These are phyloP conservation scores for Xerocomellus intermedius DNA, from an alignment of 768 basidiomycete species.

Conservation along the genomic window DNA sequence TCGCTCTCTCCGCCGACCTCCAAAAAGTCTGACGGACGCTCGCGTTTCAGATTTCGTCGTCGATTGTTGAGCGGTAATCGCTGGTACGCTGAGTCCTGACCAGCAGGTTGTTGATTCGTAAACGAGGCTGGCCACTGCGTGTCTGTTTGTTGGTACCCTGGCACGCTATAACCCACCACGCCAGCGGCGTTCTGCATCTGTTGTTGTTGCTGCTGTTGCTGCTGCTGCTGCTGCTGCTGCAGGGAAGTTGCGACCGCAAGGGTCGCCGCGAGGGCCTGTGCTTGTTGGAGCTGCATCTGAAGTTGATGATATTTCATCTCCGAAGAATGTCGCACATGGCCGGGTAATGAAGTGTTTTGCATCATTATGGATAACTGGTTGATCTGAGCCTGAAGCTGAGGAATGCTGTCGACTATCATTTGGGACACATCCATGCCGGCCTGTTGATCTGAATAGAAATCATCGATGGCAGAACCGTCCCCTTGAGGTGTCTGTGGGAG, in stretches of 20 bases:
- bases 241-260: slow-evolving; percentile 56
- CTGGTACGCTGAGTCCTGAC: slow-evolving; percentile 85
- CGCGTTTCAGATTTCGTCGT: slow-evolving; percentile 73
- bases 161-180: slow-evolving; percentile 42
- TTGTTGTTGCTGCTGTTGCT: slow-evolving; percentile 41
- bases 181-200: slow-evolving; percentile 31
- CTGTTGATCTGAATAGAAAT: slow-evolving; percentile 72
- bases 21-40: slow-evolving; percentile 80
- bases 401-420: slow-evolving; percentile 71
- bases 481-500: slow-evolving; percentile 22
- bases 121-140: slow-evolving; percentile 48
- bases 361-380: slow-evolving; percentile 77
- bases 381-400: slow-evolving; percentile 83
- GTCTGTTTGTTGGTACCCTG: slow-evolving; percentile 41
- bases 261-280: slow-evolving; percentile 68
- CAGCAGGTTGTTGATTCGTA: slow-evolving; percentile 60
- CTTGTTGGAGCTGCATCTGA: slow-evolving; percentile 76
- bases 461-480: slow-evolving; percentile 46
- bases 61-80: slow-evolving; percentile 79
- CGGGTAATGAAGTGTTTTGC: slow-evolving; percentile 72
- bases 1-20: slow-evolving; percentile 67
- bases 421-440: slow-evolving; percentile 70
- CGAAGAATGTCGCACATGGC: slow-evolving; percentile 71
- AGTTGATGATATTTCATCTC: slow-evolving; percentile 82
- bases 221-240: slow-evolving; percentile 50